phyloP scores from a whole-genome alignment of 1,139 yeast species.

The Taiozyma sp. region DNA sequence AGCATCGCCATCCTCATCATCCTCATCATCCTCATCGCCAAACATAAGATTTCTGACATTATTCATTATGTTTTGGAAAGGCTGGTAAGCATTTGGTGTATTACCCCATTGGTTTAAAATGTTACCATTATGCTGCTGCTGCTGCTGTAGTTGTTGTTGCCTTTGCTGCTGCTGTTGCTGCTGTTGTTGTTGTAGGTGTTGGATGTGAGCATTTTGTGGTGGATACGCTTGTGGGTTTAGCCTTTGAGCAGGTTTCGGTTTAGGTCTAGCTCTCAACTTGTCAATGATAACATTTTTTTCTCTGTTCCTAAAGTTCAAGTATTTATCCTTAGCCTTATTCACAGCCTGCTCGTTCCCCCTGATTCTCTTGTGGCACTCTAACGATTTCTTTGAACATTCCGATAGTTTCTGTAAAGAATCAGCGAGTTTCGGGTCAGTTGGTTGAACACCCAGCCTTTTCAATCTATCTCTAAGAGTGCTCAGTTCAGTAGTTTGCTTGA shows the following conservation, averaged over 20 bases:
- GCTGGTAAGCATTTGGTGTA: neutral
- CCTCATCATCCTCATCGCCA: neutral
- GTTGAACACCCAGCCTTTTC: conserved; percentile 5
- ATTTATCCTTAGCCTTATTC: neutral
- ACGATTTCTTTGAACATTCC: conserved; percentile 1
- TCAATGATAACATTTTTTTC: neutral
- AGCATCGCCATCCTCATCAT: neutral
- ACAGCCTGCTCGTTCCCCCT: neutral
- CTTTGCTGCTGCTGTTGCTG: neutral
- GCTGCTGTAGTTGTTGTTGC: neutral
- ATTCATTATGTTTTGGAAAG: neutral
- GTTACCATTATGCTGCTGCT: neutral
- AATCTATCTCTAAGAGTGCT: conserved; percentile 5
- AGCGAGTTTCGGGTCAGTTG: neutral
- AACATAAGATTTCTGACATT: neutral
- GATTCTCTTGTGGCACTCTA: neutral
- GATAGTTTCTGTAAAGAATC: conserved; percentile 3
- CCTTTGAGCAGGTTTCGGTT: neutral
- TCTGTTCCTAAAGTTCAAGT: conserved; percentile 1
- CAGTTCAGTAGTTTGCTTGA: neutral
- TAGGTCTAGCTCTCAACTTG: conserved; percentile 1
- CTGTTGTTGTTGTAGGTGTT: neutral
- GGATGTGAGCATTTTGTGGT: neutral
- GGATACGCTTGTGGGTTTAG: neutral
- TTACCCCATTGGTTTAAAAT: neutral